phyloP scores from a whole-genome alignment of 176 grass and related monocot species.

The Carex scoparia region DNA sequence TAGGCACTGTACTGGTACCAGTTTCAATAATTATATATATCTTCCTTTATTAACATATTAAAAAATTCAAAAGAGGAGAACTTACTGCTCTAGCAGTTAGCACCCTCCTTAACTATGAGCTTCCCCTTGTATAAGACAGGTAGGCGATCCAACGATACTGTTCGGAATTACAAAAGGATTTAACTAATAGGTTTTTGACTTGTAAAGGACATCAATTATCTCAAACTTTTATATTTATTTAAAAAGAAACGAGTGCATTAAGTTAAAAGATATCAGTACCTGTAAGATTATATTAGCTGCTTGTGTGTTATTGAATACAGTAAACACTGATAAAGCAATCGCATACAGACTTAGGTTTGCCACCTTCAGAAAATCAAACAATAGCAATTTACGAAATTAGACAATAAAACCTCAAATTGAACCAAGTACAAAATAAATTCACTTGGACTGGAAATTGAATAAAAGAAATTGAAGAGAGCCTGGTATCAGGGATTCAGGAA shows the following conservation, averaged over 20 bases:
- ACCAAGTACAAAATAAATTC: no score
- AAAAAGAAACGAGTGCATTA: not conserved
- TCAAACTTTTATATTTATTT: not conserved
- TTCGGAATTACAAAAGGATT: constrained; percentile 25
- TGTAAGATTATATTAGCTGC: constrained; percentile 53
- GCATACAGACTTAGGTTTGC: constrained; percentile 89
- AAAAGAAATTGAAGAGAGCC: no score
- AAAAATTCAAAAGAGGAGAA: no score
- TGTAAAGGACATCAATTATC: not conserved
- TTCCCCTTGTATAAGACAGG: constrained; percentile 21
- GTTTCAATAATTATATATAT: no score
- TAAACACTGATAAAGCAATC: constrained; percentile 82
- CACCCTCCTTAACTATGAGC: no score
- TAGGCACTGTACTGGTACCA: no score
- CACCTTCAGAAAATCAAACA: constrained; percentile 40
- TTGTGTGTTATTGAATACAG: constrained; percentile 34
- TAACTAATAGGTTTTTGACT: not conserved
- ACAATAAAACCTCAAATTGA: not conserved
- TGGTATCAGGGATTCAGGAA: no score
- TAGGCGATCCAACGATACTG: constrained; percentile 99
- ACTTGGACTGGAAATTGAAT: no score
- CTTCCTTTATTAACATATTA: no score
- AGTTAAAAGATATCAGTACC: constrained; percentile 40
- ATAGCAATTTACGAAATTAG: not conserved
- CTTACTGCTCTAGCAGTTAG: no score